Conservation (phyloP, 1,139 yeast genomes). For the Geotrichum macrosporum region DNA sequence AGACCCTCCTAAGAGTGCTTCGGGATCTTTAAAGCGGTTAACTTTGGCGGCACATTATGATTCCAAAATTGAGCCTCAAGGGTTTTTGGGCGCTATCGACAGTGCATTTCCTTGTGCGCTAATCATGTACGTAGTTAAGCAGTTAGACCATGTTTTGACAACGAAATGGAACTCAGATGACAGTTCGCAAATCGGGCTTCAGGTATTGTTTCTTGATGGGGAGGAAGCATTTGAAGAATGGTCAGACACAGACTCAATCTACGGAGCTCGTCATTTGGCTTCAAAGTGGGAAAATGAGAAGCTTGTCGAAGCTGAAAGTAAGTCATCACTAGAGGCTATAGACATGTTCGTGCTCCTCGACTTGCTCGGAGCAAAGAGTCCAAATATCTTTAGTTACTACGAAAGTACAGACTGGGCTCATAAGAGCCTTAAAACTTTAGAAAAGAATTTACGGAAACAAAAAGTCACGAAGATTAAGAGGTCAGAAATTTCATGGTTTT, state of each 20-base stretch:
- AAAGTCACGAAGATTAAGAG: slow-evolving; percentile 14
- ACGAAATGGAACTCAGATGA: slow-evolving; percentile 28
- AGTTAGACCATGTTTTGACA: slow-evolving; percentile 33
- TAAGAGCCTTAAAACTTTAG: slow-evolving; percentile 35
- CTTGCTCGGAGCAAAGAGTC: slow-evolving; percentile 43
- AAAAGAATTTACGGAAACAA: slow-evolving; percentile 24
- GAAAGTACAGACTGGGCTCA: slow-evolving; percentile 43
- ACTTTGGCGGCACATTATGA: slow-evolving; percentile 55
- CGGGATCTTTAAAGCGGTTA: slow-evolving; percentile 35
- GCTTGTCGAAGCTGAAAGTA: slow-evolving; percentile 20
- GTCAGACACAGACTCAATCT: slow-evolving; percentile 50
- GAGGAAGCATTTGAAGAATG: slow-evolving; percentile 54
- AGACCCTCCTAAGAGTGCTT: slow-evolving; percentile 30
- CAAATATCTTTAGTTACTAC: slow-evolving; percentile 46
- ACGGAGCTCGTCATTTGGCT: slow-evolving; percentile 53
- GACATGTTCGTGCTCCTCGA: slow-evolving; percentile 49
- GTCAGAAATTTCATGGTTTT: slow-evolving; percentile 7
- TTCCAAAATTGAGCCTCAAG: slow-evolving; percentile 46
- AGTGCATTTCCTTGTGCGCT: slow-evolving; percentile 56
- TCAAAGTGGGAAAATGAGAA: slow-evolving; percentile 36
- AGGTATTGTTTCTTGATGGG: slow-evolving; percentile 54
- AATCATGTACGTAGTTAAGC: slow-evolving; percentile 44
- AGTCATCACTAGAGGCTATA: slow-evolving; percentile 33
- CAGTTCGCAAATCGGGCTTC: slow-evolving; percentile 40
- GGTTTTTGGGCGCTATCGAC: slow-evolving; percentile 57